phyloP scores from a whole-genome alignment of 2,329 filamentous ascomycete species.

The Ophiostoma sp. region DNA sequence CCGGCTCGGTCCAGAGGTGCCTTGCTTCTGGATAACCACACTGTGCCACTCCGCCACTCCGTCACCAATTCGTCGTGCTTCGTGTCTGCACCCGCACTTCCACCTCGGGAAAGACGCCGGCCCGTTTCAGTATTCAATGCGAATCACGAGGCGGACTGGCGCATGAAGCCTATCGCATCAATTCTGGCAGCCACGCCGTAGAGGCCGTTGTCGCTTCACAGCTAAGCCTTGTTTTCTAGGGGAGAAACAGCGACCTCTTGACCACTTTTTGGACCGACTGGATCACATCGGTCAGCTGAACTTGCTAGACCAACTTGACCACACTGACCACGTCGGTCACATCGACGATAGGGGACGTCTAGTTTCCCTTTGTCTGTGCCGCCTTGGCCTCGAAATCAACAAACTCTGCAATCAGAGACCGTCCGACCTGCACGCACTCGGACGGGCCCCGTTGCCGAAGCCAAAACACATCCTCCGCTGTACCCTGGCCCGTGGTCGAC shows the following conservation, averaged over 20 bases:
- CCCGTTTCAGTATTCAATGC: not conserved
- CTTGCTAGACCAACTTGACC: not conserved
- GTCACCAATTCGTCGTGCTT: not conserved
- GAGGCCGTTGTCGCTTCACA: not conserved
- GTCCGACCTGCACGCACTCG: conserved; percentile 54
- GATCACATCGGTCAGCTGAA: not conserved
- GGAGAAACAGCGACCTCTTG: not conserved
- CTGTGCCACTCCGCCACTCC: not conserved
- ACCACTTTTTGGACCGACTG: conserved; percentile 1
- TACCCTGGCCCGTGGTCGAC: conserved; percentile 45
- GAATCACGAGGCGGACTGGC: not conserved
- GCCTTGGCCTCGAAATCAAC: not conserved
- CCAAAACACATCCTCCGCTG: conserved; percentile 56
- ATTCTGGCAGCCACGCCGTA: not conserved
- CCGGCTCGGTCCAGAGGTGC: not conserved
- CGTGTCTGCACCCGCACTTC: not conserved
- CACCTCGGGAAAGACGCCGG: not conserved
- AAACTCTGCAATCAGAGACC: conserved; percentile 47
- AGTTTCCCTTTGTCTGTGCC: not conserved
- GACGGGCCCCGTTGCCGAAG: conserved; percentile 53
- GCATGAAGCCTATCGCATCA: not conserved
- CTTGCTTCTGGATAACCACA: not conserved
- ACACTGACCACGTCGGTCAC: not conserved
- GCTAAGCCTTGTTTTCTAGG: not conserved
- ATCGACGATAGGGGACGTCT: not conserved